These are phyloP conservation scores for Sclerotiophoma versabilis DNA, from an alignment of 2,329 filamentous ascomycete species.

Conservation along the genomic window DNA sequence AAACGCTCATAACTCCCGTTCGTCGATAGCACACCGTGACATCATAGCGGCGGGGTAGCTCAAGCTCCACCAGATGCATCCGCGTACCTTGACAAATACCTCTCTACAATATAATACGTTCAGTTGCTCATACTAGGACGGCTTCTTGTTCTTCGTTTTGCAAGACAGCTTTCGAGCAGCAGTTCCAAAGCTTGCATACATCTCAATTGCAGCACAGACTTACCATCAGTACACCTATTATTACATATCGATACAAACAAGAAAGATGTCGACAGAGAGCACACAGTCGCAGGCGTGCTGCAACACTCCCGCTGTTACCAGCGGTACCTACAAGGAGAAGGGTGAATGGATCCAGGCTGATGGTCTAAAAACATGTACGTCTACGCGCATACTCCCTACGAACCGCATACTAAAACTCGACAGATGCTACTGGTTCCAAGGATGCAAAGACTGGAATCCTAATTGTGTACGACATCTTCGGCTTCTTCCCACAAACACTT, in stretches of 20 bases:
- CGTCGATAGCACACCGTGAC: constrained; percentile 16
- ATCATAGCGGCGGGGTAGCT: constrained; percentile 30
- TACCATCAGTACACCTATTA: constrained; percentile 11
- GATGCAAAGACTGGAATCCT: constrained; percentile 65
- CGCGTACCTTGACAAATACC: constrained; percentile 25
- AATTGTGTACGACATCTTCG: constrained; percentile 69
- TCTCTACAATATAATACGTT: constrained; percentile 22
- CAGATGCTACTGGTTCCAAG: constrained; percentile 64
- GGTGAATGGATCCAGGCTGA: constrained; percentile 66
- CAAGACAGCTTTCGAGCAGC: constrained; percentile 2
- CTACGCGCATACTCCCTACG: not conserved
- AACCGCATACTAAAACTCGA: not conserved
- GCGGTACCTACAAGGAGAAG: constrained; percentile 62
- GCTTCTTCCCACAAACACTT: constrained; percentile 68
- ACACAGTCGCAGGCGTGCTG: constrained; percentile 53
- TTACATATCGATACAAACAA: constrained; percentile 11
- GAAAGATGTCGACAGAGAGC: constrained; percentile 45
- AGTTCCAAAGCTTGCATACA: not conserved
- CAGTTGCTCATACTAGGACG: constrained; percentile 19
- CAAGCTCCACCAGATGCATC: constrained; percentile 16
- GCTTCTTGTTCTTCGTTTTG: constrained; percentile 14
- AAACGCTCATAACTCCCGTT: not conserved
- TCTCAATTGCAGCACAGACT: constrained; percentile 8
- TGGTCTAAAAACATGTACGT: constrained; percentile 67
- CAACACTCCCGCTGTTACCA: constrained; percentile 58